Percentiles rank a stretch among this genome's conserved stretches.
These are phyloP conservation scores for Backusella australiensis DNA, from an alignment of 192 early-diverging fungal species.

Conservation along the genomic window DNA sequence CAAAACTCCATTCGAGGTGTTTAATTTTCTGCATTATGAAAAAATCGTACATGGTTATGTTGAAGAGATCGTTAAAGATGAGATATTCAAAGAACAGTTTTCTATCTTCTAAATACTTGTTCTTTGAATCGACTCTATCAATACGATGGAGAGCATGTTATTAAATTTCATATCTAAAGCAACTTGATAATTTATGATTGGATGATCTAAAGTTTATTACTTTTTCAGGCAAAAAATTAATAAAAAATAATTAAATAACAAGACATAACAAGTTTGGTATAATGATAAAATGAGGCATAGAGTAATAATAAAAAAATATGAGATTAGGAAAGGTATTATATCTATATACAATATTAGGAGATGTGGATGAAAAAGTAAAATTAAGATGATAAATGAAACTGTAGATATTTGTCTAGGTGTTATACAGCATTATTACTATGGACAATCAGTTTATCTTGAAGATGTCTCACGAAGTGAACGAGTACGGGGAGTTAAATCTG, in stretches of 20 bases:
- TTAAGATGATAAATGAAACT: not conserved
- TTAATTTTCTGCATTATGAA: not conserved
- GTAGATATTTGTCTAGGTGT: not conserved
- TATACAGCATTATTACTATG: not conserved
- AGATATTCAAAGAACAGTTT: no score
- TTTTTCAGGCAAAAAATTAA: not conserved
- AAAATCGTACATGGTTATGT: no score
- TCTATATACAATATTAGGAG: not conserved
- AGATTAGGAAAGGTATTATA: not conserved
- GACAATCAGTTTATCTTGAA: not conserved
- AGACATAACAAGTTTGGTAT: not conserved
- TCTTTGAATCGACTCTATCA: no score
- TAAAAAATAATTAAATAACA: slow-evolving; percentile 3
- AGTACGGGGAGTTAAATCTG: slow-evolving; percentile 13
- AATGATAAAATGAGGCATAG: not conserved
- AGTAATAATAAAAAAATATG: not conserved
- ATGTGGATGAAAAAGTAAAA: not conserved
- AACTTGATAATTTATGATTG: not conserved
- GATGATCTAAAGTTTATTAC: not conserved
- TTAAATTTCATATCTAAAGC: no score
- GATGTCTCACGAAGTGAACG: slow-evolving; percentile 10
- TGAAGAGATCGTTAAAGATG: no score
- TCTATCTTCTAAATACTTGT: no score
- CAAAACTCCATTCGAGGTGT: not conserved
- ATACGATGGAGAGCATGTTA: no score